Conservation (phyloP, 140 eudicot genomes). For the Erigeron philadelphicus region DNA sequence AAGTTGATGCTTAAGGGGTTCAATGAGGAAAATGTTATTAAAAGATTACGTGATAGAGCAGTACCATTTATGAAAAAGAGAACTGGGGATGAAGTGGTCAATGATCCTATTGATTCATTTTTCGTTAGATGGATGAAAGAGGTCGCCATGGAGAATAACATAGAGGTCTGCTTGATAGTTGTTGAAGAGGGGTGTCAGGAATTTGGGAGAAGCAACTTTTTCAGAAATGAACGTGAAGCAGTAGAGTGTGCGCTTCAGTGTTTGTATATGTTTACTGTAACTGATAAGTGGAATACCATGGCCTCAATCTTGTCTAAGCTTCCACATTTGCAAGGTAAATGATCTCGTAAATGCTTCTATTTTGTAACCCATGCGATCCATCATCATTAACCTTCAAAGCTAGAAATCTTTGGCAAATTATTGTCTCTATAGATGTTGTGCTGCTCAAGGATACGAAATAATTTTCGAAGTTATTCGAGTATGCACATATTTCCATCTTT, state of each 20-base stretch:
- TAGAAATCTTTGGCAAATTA: conserved; percentile 11
- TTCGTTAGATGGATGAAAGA: conserved; percentile 91
- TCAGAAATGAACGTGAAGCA: conserved; percentile 57
- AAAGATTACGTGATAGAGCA: conserved; percentile 52
- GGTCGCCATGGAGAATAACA: conserved; percentile 55
- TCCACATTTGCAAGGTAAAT: conserved; percentile 58
- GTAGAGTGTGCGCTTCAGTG: conserved; percentile 71
- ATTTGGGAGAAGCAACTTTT: conserved; percentile 35
- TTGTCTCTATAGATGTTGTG: conserved; percentile 11
- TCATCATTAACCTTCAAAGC: background rate
- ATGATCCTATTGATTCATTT: conserved; percentile 46
- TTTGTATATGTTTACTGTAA: conserved; percentile 53
- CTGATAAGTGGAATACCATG: conserved; percentile 83
- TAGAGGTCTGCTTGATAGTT: conserved; percentile 62
- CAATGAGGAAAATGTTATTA: conserved; percentile 64
- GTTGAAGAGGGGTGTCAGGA: conserved; percentile 79
- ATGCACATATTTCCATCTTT: background rate
- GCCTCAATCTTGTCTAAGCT: conserved; percentile 63
- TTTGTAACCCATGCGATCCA: background rate
- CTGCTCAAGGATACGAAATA: conserved; percentile 3
- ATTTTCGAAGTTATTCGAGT: background rate
- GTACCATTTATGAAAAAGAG: conserved; percentile 67
- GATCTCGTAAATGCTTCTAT: conserved; percentile 4
- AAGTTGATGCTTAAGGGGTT: conserved; percentile 66
- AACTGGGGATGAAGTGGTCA: conserved; percentile 26